Evolutionary conservation across 495 filamentous ascomycete species (phyloP), one percentile per base, ranked within the genome.

Genomic region (Daldinia vernicosa): DNA sequence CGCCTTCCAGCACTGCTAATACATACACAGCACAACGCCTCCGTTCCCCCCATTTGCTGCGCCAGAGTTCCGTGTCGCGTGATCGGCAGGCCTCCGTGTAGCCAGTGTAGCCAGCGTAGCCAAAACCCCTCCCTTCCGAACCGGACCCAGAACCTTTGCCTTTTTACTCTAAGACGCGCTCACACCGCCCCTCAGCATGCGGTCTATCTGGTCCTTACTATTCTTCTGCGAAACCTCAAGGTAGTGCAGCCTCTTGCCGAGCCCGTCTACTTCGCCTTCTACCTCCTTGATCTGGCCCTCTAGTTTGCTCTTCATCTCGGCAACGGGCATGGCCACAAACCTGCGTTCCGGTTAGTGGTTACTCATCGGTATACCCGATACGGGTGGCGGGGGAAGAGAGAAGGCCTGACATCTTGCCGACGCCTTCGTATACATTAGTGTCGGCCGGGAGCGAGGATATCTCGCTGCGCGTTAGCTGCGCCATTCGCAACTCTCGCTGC

Each of bases 181-280:
- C 30, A 45, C 66, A 17, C 75, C 75, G 40, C 67, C 74, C 57
- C 77, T 79, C 17, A 85, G 76, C 80, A 99, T 93, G 79, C 91
- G 90, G 79, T 98, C 92, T 68, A 98, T 87, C 75, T 97, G 92
- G 73, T 93, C 89, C 70, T 89, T 86, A 77, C 93, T 95, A 74
- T 98, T 99, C 85, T 96, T 92, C 76, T 92, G 89, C 55, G 95
- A 98, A 63, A 91, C 95, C 83, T 99, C 96, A 8, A 97, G 87
- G 78, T 97, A 98, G 63, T 95, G 89, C 64, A 97, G 85, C 82
- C 94, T 93, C 88, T 97, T 97, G 68, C 92, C 91, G 62, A 98
- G 80, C 54, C 87, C 89, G 60, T 90, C 82, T 63, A 97, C 87
- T 67, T 97, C 94, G 24, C 87, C 81, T 70, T 93, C 90, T 35